Percentiles rank a stretch among this genome's conserved stretches.
These are phyloP conservation scores for Chytriomyces confervae DNA, from an alignment of 192 early-diverging fungal genomes.

Conservation along the genomic window DNA sequence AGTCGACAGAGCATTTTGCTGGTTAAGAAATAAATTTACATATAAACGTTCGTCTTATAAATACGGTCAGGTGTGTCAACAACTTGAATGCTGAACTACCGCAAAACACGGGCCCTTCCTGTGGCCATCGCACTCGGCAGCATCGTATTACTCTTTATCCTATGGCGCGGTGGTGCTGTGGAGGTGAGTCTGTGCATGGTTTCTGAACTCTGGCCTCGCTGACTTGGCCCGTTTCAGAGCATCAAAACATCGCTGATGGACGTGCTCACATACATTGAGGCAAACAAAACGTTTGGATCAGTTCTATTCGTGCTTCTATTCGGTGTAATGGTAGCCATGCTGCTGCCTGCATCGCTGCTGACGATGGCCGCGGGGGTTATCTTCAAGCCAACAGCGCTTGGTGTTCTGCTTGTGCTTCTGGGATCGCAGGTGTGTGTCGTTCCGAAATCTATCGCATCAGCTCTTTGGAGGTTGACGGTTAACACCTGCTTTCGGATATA, in stretches of 20 bases:
- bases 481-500: neutral
- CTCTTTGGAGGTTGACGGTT: too few species aligned
- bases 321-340: neutral
- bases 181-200: neutral
- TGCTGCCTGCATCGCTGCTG: slow-evolving; percentile 27
- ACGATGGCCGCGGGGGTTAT: slow-evolving; percentile 39
- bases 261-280: slow-evolving; percentile 22
- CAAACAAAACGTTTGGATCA: slow-evolving; percentile 28
- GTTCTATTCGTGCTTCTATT: slow-evolving; percentile 30
- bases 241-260: slow-evolving; percentile 19
- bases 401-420: slow-evolving; percentile 32
- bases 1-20: too few species aligned
- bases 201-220: neutral
- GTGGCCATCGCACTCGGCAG: neutral
- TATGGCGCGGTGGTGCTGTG: neutral
- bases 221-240: neutral
- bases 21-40: too few species aligned
- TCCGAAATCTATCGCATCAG: neutral
- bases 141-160: neutral
- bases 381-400: slow-evolving; percentile 27
- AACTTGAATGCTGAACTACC: neutral
- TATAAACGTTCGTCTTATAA: too few species aligned
- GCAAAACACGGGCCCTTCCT: neutral
- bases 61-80: too few species aligned
- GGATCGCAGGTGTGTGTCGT: slow-evolving; percentile 29